These are phyloP conservation scores for Rosa chinensis DNA, from an alignment of 306 rosid species.

Conservation along the genomic window DNA sequence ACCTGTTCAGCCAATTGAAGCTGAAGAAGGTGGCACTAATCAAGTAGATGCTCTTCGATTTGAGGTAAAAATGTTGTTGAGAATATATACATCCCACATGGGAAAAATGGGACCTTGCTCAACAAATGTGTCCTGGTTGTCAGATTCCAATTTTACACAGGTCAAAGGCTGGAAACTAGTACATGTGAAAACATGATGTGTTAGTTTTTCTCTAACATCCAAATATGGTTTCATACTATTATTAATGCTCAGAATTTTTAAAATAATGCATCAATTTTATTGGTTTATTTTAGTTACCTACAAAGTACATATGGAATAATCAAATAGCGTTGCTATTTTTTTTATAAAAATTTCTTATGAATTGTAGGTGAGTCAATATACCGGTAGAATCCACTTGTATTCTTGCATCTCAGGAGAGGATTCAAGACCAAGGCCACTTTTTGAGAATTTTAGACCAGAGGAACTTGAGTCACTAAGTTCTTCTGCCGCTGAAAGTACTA, in stretches of 20 bases:
- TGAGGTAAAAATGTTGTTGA: conserved; percentile 52
- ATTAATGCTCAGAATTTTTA: background rate
- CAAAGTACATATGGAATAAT: background rate
- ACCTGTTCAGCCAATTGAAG: conserved; percentile 40
- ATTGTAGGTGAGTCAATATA: conserved; percentile 83
- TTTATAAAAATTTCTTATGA: background rate
- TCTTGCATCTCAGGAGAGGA: conserved; percentile 73
- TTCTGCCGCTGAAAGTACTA: conserved; percentile 37
- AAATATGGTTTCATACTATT: background rate
- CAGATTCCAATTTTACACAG: background rate
- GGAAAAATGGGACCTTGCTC: no score
- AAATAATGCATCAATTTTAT: background rate
- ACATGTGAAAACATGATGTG: background rate
- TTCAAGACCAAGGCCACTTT: conserved; percentile 76
- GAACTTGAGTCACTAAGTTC: conserved; percentile 64
- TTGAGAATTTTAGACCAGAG: conserved; percentile 77
- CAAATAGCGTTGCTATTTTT: background rate
- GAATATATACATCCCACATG: no score
- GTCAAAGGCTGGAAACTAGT: background rate
- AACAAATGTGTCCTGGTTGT: background rate
- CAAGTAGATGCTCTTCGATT: conserved; percentile 62
- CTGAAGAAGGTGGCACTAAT: conserved; percentile 33
- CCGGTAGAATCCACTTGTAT: conserved; percentile 91
- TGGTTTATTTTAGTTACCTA: background rate
- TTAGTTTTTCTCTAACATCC: background rate